phyloP scores from a whole-genome alignment of 495 filamentous ascomycete species.

The Penicillium steckii region DNA sequence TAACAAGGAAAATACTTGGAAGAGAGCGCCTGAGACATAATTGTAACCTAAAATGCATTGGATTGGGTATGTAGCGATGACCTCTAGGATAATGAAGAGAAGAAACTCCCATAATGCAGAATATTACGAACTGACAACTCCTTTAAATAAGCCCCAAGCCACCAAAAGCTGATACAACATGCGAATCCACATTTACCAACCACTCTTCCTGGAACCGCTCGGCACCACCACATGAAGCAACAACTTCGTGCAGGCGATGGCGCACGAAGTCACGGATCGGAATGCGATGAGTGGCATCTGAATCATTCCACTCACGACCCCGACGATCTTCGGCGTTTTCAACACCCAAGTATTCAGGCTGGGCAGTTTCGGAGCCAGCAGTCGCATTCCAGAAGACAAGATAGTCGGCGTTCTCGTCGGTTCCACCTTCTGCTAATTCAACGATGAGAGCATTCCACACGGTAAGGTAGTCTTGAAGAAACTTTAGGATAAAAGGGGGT shows the following conservation, averaged over 20 bases:
- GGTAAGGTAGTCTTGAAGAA: slow-evolving; percentile 65
- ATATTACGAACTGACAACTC: background rate
- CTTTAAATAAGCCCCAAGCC: slow-evolving; percentile 44
- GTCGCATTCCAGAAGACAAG: slow-evolving; percentile 54
- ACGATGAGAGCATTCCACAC: slow-evolving; percentile 68
- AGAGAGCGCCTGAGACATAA: too few relatives aligned
- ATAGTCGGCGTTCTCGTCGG: slow-evolving; percentile 43
- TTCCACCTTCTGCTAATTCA: slow-evolving; percentile 53
- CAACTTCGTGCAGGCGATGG: slow-evolving; percentile 61
- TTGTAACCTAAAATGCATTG: background rate
- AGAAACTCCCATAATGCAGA: background rate
- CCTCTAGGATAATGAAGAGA: background rate
- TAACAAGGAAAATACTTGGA: background rate
- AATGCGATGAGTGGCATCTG: slow-evolving; percentile 70
- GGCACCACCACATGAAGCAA: slow-evolving; percentile 67
- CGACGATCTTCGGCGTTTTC: slow-evolving; percentile 67
- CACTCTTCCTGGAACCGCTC: slow-evolving; percentile 73
- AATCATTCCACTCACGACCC: slow-evolving; percentile 51
- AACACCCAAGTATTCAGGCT: slow-evolving; percentile 29
- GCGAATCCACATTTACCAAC: slow-evolving; percentile 82
- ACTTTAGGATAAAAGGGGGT: slow-evolving; percentile 53
- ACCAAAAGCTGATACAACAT: slow-evolving; percentile 70
- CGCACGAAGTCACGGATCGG: slow-evolving; percentile 70
- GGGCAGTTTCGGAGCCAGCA: slow-evolving; percentile 24
- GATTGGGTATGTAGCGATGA: slow-evolving; percentile 19